These are phyloP conservation scores for Asterella californica DNA, from an alignment of 225 moss, liverwort and hornwort species.

Conservation along the genomic window DNA sequence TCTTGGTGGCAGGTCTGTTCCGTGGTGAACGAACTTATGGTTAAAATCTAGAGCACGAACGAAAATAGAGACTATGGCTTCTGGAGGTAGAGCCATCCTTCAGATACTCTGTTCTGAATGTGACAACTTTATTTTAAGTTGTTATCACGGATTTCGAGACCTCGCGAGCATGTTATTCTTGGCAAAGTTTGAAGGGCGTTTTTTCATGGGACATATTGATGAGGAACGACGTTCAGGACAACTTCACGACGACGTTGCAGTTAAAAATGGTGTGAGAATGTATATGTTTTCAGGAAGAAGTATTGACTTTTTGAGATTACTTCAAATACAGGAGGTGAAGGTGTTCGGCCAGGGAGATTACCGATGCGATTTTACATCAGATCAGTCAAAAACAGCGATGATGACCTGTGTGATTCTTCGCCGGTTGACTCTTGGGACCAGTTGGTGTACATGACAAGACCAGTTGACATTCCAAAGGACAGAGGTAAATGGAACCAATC, in stretches of 20 bases:
- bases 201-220: background rate
- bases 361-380: constrained; percentile 82
- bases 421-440: constrained; percentile 82
- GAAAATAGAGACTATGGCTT: background rate
- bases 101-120: background rate
- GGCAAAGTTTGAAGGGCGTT: background rate
- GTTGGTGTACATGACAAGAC: constrained; percentile 69
- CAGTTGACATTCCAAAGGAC: constrained; percentile 61
- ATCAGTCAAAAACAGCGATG: constrained; percentile 54
- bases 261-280: background rate
- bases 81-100: background rate
- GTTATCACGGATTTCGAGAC: background rate
- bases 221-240: background rate
- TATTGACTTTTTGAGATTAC: background rate
- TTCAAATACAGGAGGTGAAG: constrained; percentile 56
- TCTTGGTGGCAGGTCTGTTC: background rate
- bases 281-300: background rate
- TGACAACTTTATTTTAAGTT: background rate
- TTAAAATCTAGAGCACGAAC: too few species aligned
- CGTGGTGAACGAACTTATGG: background rate
- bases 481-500: constrained; percentile 43
- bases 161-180: background rate
- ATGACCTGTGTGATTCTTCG: constrained; percentile 69
- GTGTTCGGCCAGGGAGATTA: constrained; percentile 61
- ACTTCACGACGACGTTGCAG: background rate